phyloP scores from a whole-genome alignment of 805 yeast species.

The Zygosaccharomyces rouxii region DNA sequence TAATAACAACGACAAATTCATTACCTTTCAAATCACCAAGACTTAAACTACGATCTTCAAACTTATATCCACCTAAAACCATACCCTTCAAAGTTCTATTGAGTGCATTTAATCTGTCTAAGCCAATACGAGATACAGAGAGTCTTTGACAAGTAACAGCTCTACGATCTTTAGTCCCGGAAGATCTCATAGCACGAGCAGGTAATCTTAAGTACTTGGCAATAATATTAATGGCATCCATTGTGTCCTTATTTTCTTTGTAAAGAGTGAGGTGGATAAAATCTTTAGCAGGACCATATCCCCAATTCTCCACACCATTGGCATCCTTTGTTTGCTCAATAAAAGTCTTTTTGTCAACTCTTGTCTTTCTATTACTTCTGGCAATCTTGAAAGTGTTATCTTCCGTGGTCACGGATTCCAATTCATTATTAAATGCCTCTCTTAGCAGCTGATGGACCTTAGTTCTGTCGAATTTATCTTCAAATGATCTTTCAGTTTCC shows the following conservation, averaged over 20 bases:
- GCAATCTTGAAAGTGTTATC: constrained; percentile 62
- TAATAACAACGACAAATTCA: constrained; percentile 78
- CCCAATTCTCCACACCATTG: constrained; percentile 59
- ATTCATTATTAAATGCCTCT: constrained; percentile 61
- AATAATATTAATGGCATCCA: constrained; percentile 83
- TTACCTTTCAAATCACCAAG: constrained; percentile 88
- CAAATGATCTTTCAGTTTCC: constrained; percentile 53
- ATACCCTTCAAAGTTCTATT: constrained; percentile 76
- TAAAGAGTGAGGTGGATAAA: constrained; percentile 74
- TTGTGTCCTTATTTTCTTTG: constrained; percentile 94
- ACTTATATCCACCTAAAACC: constrained; percentile 72
- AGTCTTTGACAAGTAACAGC: constrained; percentile 89
- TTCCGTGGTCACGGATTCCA: constrained; percentile 76
- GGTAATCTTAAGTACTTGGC: constrained; percentile 72
- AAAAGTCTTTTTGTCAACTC: constrained; percentile 38
- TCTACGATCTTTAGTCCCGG: constrained; percentile 96
- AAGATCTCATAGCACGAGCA: constrained; percentile 66
- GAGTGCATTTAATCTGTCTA: constrained; percentile 69
- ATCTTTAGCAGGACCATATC: constrained; percentile 66
- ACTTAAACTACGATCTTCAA: constrained; percentile 54
- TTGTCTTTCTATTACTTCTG: constrained; percentile 43
- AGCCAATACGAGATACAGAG: constrained; percentile 62
- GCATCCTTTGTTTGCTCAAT: constrained; percentile 36
- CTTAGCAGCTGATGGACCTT: constrained; percentile 73
- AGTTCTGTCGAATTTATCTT: constrained; percentile 72